phyloP scores from a whole-genome alignment of 495 filamentous ascomycete genomes.

The Podospora appendiculata region DNA sequence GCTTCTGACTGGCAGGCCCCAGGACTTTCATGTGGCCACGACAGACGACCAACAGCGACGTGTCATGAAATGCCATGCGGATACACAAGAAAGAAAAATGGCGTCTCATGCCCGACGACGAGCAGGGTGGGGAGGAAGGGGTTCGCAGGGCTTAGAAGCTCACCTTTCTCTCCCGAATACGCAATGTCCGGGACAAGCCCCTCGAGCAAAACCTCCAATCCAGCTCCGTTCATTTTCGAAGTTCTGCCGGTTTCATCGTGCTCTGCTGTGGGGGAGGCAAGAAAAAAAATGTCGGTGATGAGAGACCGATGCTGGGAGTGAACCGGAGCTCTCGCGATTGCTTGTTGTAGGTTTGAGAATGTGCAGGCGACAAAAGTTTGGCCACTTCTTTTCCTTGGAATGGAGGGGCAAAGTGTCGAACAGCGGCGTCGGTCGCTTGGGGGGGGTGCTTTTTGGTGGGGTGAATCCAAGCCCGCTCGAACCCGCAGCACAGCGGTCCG shows the following conservation, averaged over 20 bases:
- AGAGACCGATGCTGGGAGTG: constrained; percentile 13
- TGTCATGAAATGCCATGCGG: no score
- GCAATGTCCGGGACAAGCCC: constrained; percentile 67
- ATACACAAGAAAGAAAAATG: neutral
- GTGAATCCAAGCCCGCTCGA: no score
- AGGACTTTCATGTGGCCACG: no score
- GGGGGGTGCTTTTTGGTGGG: no score
- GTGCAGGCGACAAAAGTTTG: no score
- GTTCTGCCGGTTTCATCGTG: constrained; percentile 16
- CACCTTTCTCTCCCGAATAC: constrained; percentile 58
- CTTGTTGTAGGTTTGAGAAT: neutral
- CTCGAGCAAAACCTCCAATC: constrained; percentile 63
- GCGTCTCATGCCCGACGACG: neutral
- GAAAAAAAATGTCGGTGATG: constrained; percentile 8
- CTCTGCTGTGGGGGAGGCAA: neutral
- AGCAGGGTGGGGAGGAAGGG: neutral
- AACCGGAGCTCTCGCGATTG: constrained; percentile 15
- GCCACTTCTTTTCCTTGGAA: no score
- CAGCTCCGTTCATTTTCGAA: constrained; percentile 49
- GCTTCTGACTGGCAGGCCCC: no score
- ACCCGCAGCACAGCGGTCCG: no score
- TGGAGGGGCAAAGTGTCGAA: no score
- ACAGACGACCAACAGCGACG: no score
- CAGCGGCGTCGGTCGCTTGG: no score
- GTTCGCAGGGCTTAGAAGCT: constrained; percentile 23